Conservation (phyloP, 257 asterid species). For the Mitragyna speciosa region DNA sequence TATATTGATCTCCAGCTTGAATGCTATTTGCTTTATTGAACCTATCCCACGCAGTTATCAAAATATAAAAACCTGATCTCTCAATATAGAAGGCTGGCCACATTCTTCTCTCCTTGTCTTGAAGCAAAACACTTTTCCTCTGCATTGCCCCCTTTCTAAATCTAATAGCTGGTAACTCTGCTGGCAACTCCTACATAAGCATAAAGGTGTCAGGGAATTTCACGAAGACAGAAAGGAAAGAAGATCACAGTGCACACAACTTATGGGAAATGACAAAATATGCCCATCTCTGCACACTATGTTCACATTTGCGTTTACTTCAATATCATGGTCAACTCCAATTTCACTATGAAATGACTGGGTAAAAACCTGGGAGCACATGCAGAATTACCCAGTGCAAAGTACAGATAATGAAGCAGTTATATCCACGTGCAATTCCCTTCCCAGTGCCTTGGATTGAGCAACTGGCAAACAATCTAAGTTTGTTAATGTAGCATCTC, state of each 20-base stretch:
- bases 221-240: background rate
- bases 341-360: background rate
- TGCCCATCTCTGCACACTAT: background rate
- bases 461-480: background rate
- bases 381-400: background rate
- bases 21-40: constrained; percentile 17
- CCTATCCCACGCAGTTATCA: constrained; percentile 18
- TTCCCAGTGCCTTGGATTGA: background rate
- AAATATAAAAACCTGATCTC: constrained; percentile 3
- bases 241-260: background rate
- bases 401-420: background rate
- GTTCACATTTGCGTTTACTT: background rate
- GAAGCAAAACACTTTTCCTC: constrained; percentile 4
- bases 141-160: background rate
- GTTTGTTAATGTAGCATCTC: too few species aligned
- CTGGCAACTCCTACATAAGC: constrained; percentile 24
- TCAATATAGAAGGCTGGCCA: constrained; percentile 23
- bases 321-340: background rate
- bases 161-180: constrained; percentile 6
- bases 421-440: background rate
- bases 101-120: constrained; percentile 14
- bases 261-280: background rate
- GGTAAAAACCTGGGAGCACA: background rate
- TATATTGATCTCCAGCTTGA: constrained; percentile 25
- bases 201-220: background rate